These are phyloP conservation scores for Cyclostephanos invisitatus DNA, from an alignment of 108 stramenopile genomes.

Conservation along the genomic window DNA sequence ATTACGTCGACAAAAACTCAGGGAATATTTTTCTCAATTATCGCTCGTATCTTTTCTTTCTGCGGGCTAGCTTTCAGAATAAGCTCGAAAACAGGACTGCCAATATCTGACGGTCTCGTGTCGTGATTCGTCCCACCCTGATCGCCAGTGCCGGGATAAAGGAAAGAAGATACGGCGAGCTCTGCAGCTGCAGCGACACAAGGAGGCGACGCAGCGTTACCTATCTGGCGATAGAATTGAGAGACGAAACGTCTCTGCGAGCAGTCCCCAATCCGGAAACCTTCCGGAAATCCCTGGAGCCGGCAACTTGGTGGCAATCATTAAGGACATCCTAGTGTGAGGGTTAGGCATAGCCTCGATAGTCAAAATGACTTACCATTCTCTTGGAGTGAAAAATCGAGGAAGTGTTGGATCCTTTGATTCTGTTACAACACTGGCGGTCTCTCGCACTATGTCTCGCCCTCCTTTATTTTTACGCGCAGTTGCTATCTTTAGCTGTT, in stretches of 20 bases:
- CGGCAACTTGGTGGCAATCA: conserved; percentile 18
- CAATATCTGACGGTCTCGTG: not conserved
- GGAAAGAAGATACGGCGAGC: conserved; percentile 3
- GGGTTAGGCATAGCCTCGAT: not conserved
- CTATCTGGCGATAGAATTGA: conserved; percentile 30
- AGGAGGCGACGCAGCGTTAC: conserved; percentile 32
- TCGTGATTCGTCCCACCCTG: not conserved
- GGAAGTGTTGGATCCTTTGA: conserved; percentile 3
- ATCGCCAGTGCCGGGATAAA: not conserved
- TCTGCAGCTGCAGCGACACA: conserved; percentile 29
- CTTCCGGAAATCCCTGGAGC: conserved; percentile 45
- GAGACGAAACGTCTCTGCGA: conserved; percentile 8
- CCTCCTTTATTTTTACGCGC: not conserved
- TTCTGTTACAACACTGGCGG: not conserved
- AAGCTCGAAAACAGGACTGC: conserved; percentile 6
- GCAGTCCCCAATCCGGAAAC: conserved; percentile 2
- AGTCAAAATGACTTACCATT: conserved; percentile 15
- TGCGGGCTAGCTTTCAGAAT: conserved; percentile 13
- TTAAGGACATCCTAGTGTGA: not conserved
- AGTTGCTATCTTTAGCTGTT: conserved; percentile 3
- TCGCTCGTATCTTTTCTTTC: conserved; percentile 5
- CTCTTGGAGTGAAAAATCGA: conserved; percentile 41
- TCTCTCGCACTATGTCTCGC: not conserved
- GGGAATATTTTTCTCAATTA: conserved; percentile 11
- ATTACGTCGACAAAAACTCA: not conserved